Evolutionary conservation across 1,284 basidiomycete genomes (phyloP).

Genomic region (Microbotryum silenes-acaulis): DNA sequence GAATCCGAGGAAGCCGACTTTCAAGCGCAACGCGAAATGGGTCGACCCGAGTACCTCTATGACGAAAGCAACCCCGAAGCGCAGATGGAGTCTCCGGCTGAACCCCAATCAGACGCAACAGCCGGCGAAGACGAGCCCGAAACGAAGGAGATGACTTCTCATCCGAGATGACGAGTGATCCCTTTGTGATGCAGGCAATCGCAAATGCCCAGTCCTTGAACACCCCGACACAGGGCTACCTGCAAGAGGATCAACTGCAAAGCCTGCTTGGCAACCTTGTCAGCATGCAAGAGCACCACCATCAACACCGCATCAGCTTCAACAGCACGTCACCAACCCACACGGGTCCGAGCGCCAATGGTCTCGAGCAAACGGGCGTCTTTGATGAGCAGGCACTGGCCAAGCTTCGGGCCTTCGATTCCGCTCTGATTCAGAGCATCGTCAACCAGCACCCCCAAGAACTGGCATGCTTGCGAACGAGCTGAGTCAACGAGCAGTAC

Average conservation of each 20-base stretch:
- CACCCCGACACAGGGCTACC: not conserved
- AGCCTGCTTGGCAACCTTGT: not conserved
- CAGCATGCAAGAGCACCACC: not conserved
- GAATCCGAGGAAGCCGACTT: constrained; percentile 6
- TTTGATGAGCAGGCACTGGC: too few relatives aligned
- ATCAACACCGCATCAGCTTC: not conserved
- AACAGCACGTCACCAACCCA: not conserved
- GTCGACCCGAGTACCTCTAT: constrained; percentile 1
- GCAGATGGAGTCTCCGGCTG: constrained; percentile 5
- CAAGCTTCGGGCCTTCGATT: not conserved
- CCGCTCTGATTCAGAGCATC: not conserved
- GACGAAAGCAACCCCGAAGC: not conserved
- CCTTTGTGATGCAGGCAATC: not conserved
- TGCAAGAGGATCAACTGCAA: not conserved
- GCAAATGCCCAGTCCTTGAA: too few relatives aligned
- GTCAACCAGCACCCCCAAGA: not conserved
- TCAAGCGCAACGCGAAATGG: constrained; percentile 4
- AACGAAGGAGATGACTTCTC: constrained; percentile 5
- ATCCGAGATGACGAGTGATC: constrained; percentile 4
- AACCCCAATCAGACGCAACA: not conserved
- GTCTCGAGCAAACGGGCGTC: not conserved
- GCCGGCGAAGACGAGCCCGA: constrained; percentile 1
- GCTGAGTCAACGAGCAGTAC: too few relatives aligned
- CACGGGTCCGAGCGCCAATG: not conserved
- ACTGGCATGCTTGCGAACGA: not conserved